These are phyloP conservation scores for Mimosa pudica DNA, from an alignment of 306 rosid species.

Conservation along the genomic window DNA sequence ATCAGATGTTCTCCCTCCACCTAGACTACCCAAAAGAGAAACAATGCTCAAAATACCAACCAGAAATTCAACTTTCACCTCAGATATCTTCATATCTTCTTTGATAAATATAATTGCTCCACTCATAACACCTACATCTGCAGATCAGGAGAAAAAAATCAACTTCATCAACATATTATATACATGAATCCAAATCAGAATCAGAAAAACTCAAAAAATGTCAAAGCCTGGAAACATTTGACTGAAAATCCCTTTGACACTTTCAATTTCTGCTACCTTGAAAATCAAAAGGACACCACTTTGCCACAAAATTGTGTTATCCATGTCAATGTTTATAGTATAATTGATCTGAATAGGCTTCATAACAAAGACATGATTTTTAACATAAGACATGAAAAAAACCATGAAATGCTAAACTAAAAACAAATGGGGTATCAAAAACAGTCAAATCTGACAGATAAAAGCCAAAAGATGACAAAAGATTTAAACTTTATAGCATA, in stretches of 20 bases:
- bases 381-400: slow-evolving; percentile 12
- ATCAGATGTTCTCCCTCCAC: slow-evolving; percentile 90
- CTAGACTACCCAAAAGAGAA: slow-evolving; percentile 87
- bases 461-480: slow-evolving; percentile 3
- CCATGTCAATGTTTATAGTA: background rate
- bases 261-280: background rate
- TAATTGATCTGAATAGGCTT: slow-evolving; percentile 10
- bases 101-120: slow-evolving; percentile 92
- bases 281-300: background rate
- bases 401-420: slow-evolving; percentile 15
- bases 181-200: slow-evolving; percentile 3
- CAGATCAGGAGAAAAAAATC: slow-evolving; percentile 13
- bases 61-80: slow-evolving; percentile 77
- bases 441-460: background rate
- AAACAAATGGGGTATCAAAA: slow-evolving; percentile 20
- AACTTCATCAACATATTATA: slow-evolving; percentile 1
- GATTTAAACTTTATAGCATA: slow-evolving; percentile 21
- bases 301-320: background rate
- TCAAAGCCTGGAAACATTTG: slow-evolving; percentile 3
- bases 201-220: background rate
- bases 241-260: slow-evolving; percentile 1
- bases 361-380: slow-evolving; percentile 10
- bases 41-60: slow-evolving; percentile 85
- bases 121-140: slow-evolving; percentile 99
- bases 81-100: slow-evolving; percentile 80